phyloP scores from a whole-genome alignment of 441 rosid species.

The Omphalea diandra region DNA sequence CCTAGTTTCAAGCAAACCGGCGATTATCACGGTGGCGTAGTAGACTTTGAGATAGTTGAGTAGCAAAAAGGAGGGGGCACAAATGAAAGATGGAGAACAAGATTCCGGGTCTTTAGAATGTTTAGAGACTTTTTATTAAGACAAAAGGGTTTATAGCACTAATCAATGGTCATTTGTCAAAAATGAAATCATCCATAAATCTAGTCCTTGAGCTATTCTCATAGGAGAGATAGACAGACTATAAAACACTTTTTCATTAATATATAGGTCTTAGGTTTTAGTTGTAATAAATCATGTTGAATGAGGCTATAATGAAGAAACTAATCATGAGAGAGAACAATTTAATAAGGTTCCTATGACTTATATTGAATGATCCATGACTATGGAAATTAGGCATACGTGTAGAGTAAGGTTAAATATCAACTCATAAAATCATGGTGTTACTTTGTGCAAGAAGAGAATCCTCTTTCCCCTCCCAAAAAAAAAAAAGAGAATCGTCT shows the following conservation, averaged over 20 bases:
- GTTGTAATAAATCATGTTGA: not conserved
- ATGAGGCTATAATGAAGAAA: not conserved
- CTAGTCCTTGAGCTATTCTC: not conserved
- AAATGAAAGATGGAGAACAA: slow-evolving; percentile 22
- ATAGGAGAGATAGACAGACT: not conserved
- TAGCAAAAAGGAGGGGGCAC: slow-evolving; percentile 20
- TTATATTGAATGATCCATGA: too few relatives aligned
- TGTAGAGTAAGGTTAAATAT: too few relatives aligned
- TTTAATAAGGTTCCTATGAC: not conserved
- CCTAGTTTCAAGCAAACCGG: slow-evolving; percentile 52
- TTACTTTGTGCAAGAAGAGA: too few relatives aligned
- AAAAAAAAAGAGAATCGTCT: too few relatives aligned
- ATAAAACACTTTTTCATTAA: not conserved
- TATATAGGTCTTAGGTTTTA: not conserved
- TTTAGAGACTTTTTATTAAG: not conserved
- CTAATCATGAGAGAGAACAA: not conserved
- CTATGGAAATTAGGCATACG: too few relatives aligned
- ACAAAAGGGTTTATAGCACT: too few relatives aligned
- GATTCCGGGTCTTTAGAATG: slow-evolving; percentile 35
- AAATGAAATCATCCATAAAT: not conserved
- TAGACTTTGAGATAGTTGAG: slow-evolving; percentile 30
- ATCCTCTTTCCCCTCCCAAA: too few relatives aligned
- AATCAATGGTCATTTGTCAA: not conserved
- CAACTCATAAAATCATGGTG: too few relatives aligned
- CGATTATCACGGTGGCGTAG: slow-evolving; percentile 56